phyloP scores from a whole-genome alignment of 2,329 filamentous ascomycete genomes.

The Hypoxylon sp. region DNA sequence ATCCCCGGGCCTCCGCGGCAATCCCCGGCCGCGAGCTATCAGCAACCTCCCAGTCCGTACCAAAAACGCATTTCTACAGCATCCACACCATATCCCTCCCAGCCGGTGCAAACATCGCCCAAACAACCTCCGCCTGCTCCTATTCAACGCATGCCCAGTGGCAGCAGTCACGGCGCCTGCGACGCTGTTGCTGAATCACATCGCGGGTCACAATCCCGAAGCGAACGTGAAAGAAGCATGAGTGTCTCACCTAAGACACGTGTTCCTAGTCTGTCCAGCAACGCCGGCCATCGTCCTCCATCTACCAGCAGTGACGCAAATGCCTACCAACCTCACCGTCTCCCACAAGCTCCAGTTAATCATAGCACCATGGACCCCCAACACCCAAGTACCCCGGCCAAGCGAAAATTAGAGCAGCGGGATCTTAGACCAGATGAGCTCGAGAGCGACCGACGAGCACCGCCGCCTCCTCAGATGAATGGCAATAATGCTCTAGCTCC shows the following conservation, averaged over 20 bases:
- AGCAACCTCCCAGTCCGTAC: conserved; percentile 70
- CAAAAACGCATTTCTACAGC: conserved; percentile 60
- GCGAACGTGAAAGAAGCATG: conserved; percentile 76
- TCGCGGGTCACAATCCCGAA: conserved; percentile 65
- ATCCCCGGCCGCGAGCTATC: conserved; percentile 57
- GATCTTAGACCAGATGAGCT: conserved; percentile 64
- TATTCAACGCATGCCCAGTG: conserved; percentile 57
- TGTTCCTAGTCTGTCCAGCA: conserved; percentile 62
- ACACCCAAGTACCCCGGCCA: conserved; percentile 57
- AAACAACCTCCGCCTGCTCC: conserved; percentile 54
- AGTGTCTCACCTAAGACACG: conserved; percentile 85
- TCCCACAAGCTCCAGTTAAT: conserved; percentile 26
- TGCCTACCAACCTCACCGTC: conserved; percentile 53
- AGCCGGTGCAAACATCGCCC: conserved; percentile 51
- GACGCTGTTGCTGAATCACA: conserved; percentile 59
- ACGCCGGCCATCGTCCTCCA: conserved; percentile 44
- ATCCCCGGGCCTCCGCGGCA: conserved; percentile 58
- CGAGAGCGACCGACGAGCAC: conserved; percentile 62
- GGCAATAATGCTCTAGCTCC: conserved; percentile 51
- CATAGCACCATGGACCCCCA: conserved; percentile 52
- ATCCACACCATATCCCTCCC: conserved; percentile 47
- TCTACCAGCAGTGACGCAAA: conserved; percentile 52
- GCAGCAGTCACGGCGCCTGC: conserved; percentile 59
- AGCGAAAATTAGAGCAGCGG: conserved; percentile 63
- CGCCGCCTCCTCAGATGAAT: conserved; percentile 64